Evolutionary conservation across 2,329 filamentous ascomycete species (phyloP).

Genomic region (Colletotrichum camelliae): DNA sequence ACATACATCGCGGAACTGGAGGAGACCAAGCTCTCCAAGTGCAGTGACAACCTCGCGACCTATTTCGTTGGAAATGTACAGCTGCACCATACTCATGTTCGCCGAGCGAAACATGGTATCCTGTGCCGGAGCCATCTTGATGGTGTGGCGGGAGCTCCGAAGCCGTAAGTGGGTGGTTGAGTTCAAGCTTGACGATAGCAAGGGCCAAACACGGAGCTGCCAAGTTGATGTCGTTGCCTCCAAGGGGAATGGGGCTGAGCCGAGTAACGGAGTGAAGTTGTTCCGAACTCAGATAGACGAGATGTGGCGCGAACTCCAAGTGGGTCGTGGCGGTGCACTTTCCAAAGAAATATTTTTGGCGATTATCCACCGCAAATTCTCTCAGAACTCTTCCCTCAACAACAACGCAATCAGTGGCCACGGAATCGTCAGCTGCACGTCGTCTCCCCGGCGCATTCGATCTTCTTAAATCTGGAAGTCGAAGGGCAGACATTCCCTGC

Average conservation of each 20-base stretch:
- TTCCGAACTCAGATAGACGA: background rate
- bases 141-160: conserved; percentile 25
- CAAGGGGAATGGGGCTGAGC: conserved; percentile 1
- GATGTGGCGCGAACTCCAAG: background rate
- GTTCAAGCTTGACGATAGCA: conserved; percentile 21
- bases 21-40: conserved; percentile 91
- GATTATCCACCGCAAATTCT: background rate
- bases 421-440: background rate
- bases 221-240: conserved; percentile 26
- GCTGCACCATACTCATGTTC: conserved; percentile 99
- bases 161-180: conserved; percentile 11
- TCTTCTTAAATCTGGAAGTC: background rate
- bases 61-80: conserved; percentile 99
- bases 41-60: conserved; percentile 97
- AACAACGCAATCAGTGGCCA: background rate
- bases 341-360: conserved; percentile 6
- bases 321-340: conserved; percentile 9
- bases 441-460: background rate
- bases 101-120: conserved; percentile 99
- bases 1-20: conserved; percentile 96
- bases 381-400: background rate
- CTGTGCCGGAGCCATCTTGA: conserved; percentile 68
- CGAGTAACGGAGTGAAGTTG: background rate
- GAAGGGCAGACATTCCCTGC: background rate
- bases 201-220: conserved; percentile 18